These are phyloP conservation scores for Bipolaris oryzae DNA, from an alignment of 2,329 filamentous ascomycete species.

Conservation along the genomic window DNA sequence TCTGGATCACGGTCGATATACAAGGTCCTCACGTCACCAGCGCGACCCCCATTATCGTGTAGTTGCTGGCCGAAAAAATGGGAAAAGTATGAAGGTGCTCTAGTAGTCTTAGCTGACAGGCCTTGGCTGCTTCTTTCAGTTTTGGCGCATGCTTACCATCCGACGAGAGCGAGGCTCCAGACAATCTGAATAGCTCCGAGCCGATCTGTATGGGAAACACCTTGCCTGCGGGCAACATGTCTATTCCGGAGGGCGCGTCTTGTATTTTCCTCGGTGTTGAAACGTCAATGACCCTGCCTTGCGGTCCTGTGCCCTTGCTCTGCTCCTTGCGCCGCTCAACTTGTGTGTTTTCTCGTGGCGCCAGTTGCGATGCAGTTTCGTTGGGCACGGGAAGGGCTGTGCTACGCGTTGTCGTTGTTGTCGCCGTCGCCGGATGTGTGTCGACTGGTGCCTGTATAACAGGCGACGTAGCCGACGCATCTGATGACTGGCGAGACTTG, in stretches of 20 bases:
- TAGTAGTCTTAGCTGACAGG: slow-evolving; percentile 56
- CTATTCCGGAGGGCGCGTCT: slow-evolving; percentile 31
- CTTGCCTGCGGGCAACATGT: slow-evolving; percentile 69
- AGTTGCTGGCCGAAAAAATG: slow-evolving; percentile 90
- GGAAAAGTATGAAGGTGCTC: slow-evolving; percentile 95
- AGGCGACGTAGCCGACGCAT: slow-evolving; percentile 35
- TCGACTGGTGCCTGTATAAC: slow-evolving; percentile 23
- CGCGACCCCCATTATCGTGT: slow-evolving; percentile 64
- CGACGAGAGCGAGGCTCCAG: slow-evolving; percentile 72
- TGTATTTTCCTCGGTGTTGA: slow-evolving; percentile 39
- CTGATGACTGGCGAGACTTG: slow-evolving; percentile 42
- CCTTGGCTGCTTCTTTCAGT: neutral
- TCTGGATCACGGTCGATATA: slow-evolving; percentile 94
- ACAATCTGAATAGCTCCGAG: slow-evolving; percentile 70
- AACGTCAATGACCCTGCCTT: slow-evolving; percentile 43
- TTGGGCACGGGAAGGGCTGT: slow-evolving; percentile 19
- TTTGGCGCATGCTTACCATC: slow-evolving; percentile 63
- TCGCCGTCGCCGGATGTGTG: slow-evolving; percentile 28
- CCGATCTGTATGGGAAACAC: slow-evolving; percentile 76
- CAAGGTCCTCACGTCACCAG: slow-evolving; percentile 72
- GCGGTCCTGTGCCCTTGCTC: slow-evolving; percentile 42
- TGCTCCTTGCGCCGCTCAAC: slow-evolving; percentile 32
- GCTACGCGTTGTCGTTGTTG: slow-evolving; percentile 27
- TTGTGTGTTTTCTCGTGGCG: slow-evolving; percentile 22
- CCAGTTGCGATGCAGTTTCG: slow-evolving; percentile 23